phyloP scores from a whole-genome alignment of 2,329 filamentous ascomycete species.

The Penicillium glabrum region DNA sequence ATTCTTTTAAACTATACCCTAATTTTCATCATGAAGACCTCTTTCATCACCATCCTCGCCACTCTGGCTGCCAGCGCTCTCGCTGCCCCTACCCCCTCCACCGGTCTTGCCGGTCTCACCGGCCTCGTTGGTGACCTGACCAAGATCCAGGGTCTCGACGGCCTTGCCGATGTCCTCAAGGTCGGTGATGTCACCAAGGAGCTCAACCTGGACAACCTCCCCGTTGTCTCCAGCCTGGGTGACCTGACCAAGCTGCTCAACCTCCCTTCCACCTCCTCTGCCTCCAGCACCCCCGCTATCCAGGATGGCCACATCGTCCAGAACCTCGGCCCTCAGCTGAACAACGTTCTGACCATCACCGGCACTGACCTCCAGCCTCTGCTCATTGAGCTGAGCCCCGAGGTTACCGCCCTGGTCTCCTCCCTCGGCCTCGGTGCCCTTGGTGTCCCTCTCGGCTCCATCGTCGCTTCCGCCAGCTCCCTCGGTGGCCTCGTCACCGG shows the following conservation, averaged over 20 bases:
- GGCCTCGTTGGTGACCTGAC: conserved; percentile 4
- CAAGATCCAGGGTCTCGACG: conserved; percentile 11
- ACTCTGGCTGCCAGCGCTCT: conserved; percentile 19
- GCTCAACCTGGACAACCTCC: conserved; percentile 17
- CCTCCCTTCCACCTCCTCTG: conserved; percentile 12
- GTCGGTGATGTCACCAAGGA: conserved; percentile 20
- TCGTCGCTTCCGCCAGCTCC: conserved; percentile 27
- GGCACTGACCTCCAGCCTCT: conserved; percentile 28
- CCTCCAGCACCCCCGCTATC: conserved; percentile 9
- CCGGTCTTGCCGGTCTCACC: conserved; percentile 3
- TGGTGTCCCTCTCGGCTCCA: conserved; percentile 25
- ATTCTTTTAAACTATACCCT: conserved; percentile 14
- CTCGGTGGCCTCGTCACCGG: conserved; percentile 29
- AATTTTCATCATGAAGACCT: conserved; percentile 16
- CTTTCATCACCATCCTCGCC: conserved; percentile 40
- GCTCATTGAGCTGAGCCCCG: conserved; percentile 32
- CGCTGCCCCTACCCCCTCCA: conserved; percentile 17
- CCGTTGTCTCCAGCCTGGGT: conserved; percentile 16
- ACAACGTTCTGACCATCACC: conserved; percentile 31
- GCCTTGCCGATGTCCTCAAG: conserved; percentile 16
- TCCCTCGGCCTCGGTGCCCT: conserved; percentile 29
- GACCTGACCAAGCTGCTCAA: conserved; percentile 19
- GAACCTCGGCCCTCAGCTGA: conserved; percentile 29
- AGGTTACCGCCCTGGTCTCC: conserved; percentile 28
- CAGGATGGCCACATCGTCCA: conserved; percentile 31